Percentiles rank a stretch among this genome's conserved stretches.
These are phyloP conservation scores for Gaeumannomyces sp. DNA, from an alignment of 2,329 filamentous ascomycete species.

Conservation along the genomic window DNA sequence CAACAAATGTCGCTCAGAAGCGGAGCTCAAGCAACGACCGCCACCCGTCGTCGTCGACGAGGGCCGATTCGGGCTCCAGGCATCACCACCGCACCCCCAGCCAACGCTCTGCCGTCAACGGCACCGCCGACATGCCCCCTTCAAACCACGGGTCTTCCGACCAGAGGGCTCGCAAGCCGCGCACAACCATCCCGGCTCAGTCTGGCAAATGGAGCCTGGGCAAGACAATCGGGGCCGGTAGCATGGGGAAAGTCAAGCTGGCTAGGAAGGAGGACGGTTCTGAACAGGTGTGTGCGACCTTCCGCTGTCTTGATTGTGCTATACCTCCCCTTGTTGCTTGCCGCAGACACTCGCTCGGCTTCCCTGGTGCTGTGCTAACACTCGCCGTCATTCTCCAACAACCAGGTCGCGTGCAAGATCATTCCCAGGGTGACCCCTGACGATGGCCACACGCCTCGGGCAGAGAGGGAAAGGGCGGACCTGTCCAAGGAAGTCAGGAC, in stretches of 20 bases:
- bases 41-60: conserved; percentile 41
- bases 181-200: conserved; percentile 81
- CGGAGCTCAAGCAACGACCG: conserved; percentile 61
- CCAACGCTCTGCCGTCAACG: conserved; percentile 37
- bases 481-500: conserved; percentile 96
- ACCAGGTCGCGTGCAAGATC: conserved; percentile 93
- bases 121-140: conserved; percentile 12
- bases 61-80: conserved; percentile 43
- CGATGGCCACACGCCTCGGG: conserved; percentile 65
- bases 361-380: not conserved
- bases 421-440: conserved; percentile 86
- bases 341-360: not conserved
- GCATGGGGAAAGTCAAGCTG: conserved; percentile 98
- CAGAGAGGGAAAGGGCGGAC: conserved; percentile 81
- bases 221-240: conserved; percentile 94
- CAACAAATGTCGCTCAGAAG: conserved; percentile 59
- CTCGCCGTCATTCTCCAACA: conserved; percentile 6
- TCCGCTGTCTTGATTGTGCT: not conserved
- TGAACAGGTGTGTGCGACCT: conserved; percentile 64
- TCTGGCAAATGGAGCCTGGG: conserved; percentile 92
- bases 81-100: conserved; percentile 41
- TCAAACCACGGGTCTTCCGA: conserved; percentile 32
- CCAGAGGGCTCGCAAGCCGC: conserved; percentile 46
- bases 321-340: not conserved
- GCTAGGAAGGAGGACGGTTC: conserved; percentile 84